Evolutionary conservation across 2,329 filamentous ascomycete species (phyloP).

Genomic region (Alternaria alternata): DNA sequence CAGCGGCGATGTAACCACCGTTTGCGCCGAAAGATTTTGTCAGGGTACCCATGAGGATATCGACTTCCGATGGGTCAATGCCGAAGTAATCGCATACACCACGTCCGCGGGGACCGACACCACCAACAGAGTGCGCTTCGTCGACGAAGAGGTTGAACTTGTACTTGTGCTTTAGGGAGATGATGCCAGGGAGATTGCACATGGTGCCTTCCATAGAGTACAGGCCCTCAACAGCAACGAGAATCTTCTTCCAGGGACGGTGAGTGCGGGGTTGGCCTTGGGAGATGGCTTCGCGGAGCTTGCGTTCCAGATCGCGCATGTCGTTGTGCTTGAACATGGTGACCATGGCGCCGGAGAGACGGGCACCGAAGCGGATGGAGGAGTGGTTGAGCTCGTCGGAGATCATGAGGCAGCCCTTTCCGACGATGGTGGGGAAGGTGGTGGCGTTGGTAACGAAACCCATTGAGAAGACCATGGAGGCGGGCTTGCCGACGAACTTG

Average conservation of each 20-base stretch:
- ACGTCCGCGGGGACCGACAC: conserved; percentile 84
- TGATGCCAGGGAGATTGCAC: conserved; percentile 91
- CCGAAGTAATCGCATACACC: conserved; percentile 98
- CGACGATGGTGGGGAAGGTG: conserved; percentile 89
- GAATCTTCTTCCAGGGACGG: conserved; percentile 98
- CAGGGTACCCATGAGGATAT: conserved; percentile 97
- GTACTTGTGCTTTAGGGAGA: conserved; percentile 91
- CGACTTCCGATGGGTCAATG: conserved; percentile 84
- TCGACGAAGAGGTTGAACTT: conserved; percentile 97
- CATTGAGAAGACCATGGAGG: conserved; percentile 98
- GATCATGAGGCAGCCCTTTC: conserved; percentile 92
- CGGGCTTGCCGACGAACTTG: conserved; percentile 90
- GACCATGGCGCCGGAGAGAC: conserved; percentile 93
- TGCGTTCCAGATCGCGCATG: conserved; percentile 84
- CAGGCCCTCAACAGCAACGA: conserved; percentile 93
- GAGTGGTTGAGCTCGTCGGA: conserved; percentile 98
- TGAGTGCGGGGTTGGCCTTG: conserved; percentile 98
- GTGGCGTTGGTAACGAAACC: conserved; percentile 96
- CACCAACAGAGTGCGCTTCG: conserved; percentile 95
- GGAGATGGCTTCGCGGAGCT: conserved; percentile 89
- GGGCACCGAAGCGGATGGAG: conserved; percentile 93
- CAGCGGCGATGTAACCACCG: conserved; percentile 90
- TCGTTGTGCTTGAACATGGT: conserved; percentile 98
- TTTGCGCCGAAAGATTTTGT: conserved; percentile 99
- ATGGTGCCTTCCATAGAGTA: conserved; percentile 99